Evolutionary conservation across 2,329 filamentous ascomycete species (phyloP).

Genomic region (Anisogramma anomala): DNA sequence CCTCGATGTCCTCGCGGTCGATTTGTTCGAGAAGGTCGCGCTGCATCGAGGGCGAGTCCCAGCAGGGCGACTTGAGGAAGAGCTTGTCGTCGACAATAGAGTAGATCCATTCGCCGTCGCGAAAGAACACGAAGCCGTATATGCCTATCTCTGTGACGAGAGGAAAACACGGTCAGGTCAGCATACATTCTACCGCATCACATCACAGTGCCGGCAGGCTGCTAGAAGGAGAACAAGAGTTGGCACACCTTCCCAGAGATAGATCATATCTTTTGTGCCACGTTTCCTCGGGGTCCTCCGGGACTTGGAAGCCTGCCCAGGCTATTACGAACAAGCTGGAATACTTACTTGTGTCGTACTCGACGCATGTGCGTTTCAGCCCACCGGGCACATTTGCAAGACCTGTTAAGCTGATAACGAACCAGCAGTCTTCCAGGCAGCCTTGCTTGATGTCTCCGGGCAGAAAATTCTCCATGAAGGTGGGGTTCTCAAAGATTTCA

Average conservation of each 20-base stretch:
- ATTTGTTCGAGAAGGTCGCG: conserved; percentile 60
- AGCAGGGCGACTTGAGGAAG: conserved; percentile 70
- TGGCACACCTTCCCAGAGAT: too few relatives aligned
- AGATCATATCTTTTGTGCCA: too few relatives aligned
- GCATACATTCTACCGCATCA: conserved; percentile 12
- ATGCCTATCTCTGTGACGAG: conserved; percentile 54
- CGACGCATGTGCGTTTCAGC: conserved; percentile 64
- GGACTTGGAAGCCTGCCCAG: too few relatives aligned
- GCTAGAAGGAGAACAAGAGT: neutral
- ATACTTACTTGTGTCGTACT: conserved; percentile 49
- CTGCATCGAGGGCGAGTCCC: conserved; percentile 67
- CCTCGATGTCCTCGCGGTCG: conserved; percentile 56
- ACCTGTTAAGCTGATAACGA: conserved; percentile 67
- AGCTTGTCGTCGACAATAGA: conserved; percentile 88
- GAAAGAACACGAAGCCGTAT: conserved; percentile 80
- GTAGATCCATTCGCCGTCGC: conserved; percentile 85
- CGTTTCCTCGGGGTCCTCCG: too few relatives aligned
- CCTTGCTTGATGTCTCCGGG: conserved; percentile 71
- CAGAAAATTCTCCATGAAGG: conserved; percentile 53
- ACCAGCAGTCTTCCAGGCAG: conserved; percentile 69
- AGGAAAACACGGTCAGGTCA: neutral
- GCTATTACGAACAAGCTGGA: too few relatives aligned
- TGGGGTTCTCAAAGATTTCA: conserved; percentile 65
- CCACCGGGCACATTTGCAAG: conserved; percentile 61
- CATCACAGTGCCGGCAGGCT: conserved; percentile 26